A percentile compares a stretch with the other conserved stretches of the same genome.
These are phyloP conservation scores for Tephrocybe rancida DNA, from an alignment of 768 basidiomycete genomes.

Conservation along the genomic window DNA sequence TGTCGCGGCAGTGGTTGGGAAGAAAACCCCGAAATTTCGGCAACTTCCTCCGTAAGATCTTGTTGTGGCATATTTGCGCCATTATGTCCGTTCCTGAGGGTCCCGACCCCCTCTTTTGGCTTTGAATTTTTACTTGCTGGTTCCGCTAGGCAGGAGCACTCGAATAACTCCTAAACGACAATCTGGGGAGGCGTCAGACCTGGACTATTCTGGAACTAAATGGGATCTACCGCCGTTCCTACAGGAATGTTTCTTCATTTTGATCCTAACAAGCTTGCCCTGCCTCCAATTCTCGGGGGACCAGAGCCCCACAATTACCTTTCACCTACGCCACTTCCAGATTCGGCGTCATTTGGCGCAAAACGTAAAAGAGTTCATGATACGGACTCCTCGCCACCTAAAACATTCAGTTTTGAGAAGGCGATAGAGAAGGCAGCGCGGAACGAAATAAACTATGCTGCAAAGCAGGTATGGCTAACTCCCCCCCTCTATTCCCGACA, in stretches of 20 bases:
- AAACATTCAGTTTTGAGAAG: slow-evolving; percentile 23
- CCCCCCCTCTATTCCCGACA: not conserved
- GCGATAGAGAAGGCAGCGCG: slow-evolving; percentile 16
- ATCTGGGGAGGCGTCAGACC: not conserved
- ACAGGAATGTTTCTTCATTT: slow-evolving; percentile 17
- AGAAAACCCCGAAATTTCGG: too few relatives aligned
- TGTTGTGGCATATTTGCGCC: not conserved
- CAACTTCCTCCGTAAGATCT: too few relatives aligned
- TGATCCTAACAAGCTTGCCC: slow-evolving; percentile 18
- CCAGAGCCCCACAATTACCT: slow-evolving; percentile 12
- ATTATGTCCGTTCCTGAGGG: not conserved
- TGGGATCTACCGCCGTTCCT: not conserved
- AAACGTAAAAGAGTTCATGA: slow-evolving; percentile 13
- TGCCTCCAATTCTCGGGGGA: slow-evolving; percentile 20
- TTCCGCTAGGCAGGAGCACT: not conserved
- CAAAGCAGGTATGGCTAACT: not conserved
- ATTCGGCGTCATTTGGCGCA: not conserved
- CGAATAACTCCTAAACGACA: not conserved
- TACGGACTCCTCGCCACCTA: not conserved
- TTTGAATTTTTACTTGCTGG: not conserved
- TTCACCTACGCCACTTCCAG: slow-evolving; percentile 6
- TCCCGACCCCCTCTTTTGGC: not conserved
- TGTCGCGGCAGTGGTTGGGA: not conserved
- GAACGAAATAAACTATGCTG: slow-evolving; percentile 4
- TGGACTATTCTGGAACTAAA: not conserved